Conservation (phyloP, 768 basidiomycete species). For the Suillus alpinus region DNA sequence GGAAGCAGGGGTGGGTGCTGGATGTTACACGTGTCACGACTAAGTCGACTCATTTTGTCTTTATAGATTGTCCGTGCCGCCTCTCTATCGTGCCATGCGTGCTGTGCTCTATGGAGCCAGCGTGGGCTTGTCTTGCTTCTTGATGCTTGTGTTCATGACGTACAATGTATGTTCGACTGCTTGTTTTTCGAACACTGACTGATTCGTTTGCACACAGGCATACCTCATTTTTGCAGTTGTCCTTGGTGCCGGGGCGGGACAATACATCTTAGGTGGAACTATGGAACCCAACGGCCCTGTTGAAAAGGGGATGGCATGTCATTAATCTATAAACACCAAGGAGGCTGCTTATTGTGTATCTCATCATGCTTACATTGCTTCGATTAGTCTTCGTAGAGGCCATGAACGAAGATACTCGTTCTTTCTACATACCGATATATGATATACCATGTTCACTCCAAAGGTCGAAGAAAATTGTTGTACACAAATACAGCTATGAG, state of each 20-base stretch:
- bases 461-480: not conserved
- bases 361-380: not conserved
- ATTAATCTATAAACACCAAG: constrained; percentile 39
- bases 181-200: constrained; percentile 2
- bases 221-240: constrained; percentile 85
- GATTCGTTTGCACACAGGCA: constrained; percentile 45
- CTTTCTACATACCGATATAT: not conserved
- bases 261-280: constrained; percentile 68
- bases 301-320: constrained; percentile 74
- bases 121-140: constrained; percentile 81
- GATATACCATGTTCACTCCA: not conserved
- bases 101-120: constrained; percentile 72
- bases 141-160: constrained; percentile 97
- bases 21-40: not conserved
- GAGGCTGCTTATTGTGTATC: not conserved
- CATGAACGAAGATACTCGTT: not conserved
- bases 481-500: not conserved
- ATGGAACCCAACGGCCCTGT: constrained; percentile 55
- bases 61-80: constrained; percentile 49
- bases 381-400: not conserved
- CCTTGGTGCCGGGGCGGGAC: constrained; percentile 77
- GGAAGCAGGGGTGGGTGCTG: constrained; percentile 43
- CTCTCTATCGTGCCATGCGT: constrained; percentile 50
- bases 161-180: constrained; percentile 68
- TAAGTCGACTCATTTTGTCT: not conserved